A percentile compares a stretch with the other conserved stretches of the same genome.
Evolutionary conservation across 1,284 basidiomycete species (phyloP).

Genomic region (Meripilus lineatus): DNA sequence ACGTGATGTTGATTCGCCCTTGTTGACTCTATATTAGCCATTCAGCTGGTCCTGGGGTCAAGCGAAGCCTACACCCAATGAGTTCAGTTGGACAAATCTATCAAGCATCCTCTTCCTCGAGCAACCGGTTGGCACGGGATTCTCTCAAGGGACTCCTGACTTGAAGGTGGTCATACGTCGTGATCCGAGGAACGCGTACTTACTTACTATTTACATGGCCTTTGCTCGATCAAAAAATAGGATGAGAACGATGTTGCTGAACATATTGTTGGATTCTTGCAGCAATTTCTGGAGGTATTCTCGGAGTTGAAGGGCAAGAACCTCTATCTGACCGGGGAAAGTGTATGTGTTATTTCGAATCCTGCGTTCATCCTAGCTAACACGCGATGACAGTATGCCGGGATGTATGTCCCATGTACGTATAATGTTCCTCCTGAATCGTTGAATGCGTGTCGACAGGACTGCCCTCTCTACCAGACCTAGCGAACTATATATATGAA

Average conservation of each 20-base stretch:
- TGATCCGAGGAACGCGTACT: background rate
- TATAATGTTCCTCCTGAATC: slow-evolving; percentile 5
- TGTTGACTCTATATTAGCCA: slow-evolving; percentile 41
- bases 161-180: slow-evolving; percentile 39
- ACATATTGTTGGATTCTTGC: slow-evolving; percentile 63
- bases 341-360: slow-evolving; percentile 39
- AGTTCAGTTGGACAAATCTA: slow-evolving; percentile 78
- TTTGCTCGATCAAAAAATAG: too few species aligned
- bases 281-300: slow-evolving; percentile 74
- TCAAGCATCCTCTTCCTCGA: slow-evolving; percentile 80
- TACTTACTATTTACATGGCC: too few species aligned
- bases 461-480: slow-evolving; percentile 38
- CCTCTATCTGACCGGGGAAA: slow-evolving; percentile 65
- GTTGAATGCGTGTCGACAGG: background rate
- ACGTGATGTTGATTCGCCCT: slow-evolving; percentile 18
- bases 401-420: slow-evolving; percentile 56
- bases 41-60: slow-evolving; percentile 65
- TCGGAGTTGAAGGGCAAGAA: slow-evolving; percentile 66
- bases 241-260: slow-evolving; percentile 63
- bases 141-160: slow-evolving; percentile 67
- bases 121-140: slow-evolving; percentile 83
- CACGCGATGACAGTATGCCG: slow-evolving; percentile 44
- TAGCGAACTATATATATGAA: slow-evolving; percentile 68
- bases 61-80: slow-evolving; percentile 60
- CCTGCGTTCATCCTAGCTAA: background rate